Percentiles rank a stretch among this genome's conserved stretches.
phyloP scores from a whole-genome alignment of 2,329 filamentous ascomycete genomes.

The Talaromyces sp. region DNA sequence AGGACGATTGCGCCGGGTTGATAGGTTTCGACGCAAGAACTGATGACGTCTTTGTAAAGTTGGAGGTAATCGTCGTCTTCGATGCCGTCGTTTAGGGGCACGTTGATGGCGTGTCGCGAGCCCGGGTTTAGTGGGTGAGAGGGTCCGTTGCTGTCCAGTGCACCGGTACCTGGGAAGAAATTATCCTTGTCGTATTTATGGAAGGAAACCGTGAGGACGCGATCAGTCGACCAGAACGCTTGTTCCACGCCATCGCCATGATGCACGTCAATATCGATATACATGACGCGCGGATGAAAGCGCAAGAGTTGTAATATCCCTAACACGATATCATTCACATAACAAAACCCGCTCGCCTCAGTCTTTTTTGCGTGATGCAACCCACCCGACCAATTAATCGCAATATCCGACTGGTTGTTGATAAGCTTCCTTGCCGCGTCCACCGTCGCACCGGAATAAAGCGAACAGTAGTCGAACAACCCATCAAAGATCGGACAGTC shows the following conservation, averaged over 20 bases:
- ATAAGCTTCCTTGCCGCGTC: slow-evolving; percentile 88
- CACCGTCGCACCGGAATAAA: slow-evolving; percentile 86
- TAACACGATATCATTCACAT: slow-evolving; percentile 97
- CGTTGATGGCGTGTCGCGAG: slow-evolving; percentile 84
- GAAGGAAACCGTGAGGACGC: slow-evolving; percentile 89
- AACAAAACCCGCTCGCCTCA: slow-evolving; percentile 94
- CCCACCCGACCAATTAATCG: slow-evolving; percentile 95
- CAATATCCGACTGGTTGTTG: slow-evolving; percentile 85
- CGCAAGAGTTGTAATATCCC: slow-evolving; percentile 85
- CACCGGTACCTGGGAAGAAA: slow-evolving; percentile 92
- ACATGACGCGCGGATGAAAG: slow-evolving; percentile 78
- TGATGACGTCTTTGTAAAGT: slow-evolving; percentile 79
- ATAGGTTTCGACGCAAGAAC: slow-evolving; percentile 74
- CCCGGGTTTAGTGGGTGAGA: slow-evolving; percentile 79
- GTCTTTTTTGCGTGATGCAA: slow-evolving; percentile 94
- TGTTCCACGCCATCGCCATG: slow-evolving; percentile 89
- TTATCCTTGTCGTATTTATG: slow-evolving; percentile 86
- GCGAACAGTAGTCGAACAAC: slow-evolving; percentile 88
- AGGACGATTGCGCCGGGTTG: slow-evolving; percentile 87
- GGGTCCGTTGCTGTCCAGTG: slow-evolving; percentile 78
- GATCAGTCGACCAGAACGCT: slow-evolving; percentile 83
- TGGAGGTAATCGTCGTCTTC: slow-evolving; percentile 83
- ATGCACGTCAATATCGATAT: slow-evolving; percentile 92
- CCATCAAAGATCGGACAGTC: slow-evolving; percentile 97
- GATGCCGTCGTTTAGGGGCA: slow-evolving; percentile 85